Evolutionary conservation across 331 rosid genomes (phyloP).

Genomic region (Cucumis variabilis): DNA sequence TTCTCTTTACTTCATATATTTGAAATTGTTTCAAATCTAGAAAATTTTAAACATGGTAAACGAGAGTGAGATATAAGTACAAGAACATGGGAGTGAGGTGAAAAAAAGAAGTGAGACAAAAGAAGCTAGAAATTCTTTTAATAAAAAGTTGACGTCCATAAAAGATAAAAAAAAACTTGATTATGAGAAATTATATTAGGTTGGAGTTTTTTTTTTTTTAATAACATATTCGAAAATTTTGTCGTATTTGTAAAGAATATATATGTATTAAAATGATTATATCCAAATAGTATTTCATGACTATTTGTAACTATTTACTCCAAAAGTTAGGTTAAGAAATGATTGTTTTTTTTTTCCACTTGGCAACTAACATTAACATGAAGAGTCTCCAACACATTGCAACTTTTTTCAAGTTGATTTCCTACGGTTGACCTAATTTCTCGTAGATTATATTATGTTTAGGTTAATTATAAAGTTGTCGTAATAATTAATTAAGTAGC

Average conservation of each 20-base stretch:
- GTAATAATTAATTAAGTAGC: not conserved
- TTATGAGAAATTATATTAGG: not conserved
- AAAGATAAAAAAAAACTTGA: too few species aligned
- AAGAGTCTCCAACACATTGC: not conserved
- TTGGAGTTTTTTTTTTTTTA: too few species aligned
- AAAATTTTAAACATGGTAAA: too few species aligned
- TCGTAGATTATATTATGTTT: not conserved
- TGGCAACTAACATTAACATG: not conserved
- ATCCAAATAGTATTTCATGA: not conserved
- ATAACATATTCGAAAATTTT: not conserved
- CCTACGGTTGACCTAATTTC: not conserved
- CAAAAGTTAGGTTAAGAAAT: slow-evolving; percentile 1
- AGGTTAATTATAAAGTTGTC: not conserved
- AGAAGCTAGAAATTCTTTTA: too few species aligned
- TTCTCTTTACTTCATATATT: too few species aligned
- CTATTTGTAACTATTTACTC: not conserved
- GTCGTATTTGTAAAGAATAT: not conserved
- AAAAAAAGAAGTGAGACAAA: too few species aligned
- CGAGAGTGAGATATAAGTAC: too few species aligned
- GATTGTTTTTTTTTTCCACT: slow-evolving; percentile 1
- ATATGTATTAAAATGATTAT: not conserved
- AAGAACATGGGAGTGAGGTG: too few species aligned
- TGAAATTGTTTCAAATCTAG: too few species aligned
- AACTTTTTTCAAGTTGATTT: not conserved
- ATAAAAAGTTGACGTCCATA: too few species aligned